Conservation (phyloP, 352 stramenopile species). For the Elongisporangium prolatum region DNA sequence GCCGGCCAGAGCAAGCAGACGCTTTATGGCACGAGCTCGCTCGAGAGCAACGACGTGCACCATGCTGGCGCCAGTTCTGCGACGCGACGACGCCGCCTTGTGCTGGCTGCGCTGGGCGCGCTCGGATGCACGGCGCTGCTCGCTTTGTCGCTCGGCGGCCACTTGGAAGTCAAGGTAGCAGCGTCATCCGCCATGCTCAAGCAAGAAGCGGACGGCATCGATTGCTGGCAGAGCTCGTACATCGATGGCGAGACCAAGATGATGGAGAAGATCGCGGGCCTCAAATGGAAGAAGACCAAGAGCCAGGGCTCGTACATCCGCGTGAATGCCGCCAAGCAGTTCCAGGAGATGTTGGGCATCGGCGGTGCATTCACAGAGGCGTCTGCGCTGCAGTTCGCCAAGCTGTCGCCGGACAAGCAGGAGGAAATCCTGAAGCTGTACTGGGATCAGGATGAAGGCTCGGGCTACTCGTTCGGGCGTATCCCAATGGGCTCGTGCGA, state of each 20-base stretch:
- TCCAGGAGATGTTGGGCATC: slow-evolving; percentile 87
- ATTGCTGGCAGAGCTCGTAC: slow-evolving; percentile 69
- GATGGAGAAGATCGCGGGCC: slow-evolving; percentile 44
- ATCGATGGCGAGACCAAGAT: slow-evolving; percentile 50
- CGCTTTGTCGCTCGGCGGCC: slow-evolving; percentile 8
- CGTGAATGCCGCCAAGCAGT: slow-evolving; percentile 47
- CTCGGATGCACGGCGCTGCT: slow-evolving; percentile 20
- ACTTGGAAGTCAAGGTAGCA: background rate
- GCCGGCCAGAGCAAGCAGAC: slow-evolving; percentile 7
- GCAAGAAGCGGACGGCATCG: slow-evolving; percentile 12
- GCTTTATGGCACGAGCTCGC: slow-evolving; percentile 22
- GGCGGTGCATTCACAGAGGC: slow-evolving; percentile 92
- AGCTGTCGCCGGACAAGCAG: slow-evolving; percentile 71
- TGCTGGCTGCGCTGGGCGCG: slow-evolving; percentile 19
- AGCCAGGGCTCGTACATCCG: slow-evolving; percentile 31
- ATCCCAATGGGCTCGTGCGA: slow-evolving; percentile 91
- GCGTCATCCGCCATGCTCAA: background rate
- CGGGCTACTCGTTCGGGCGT: slow-evolving; percentile 84
- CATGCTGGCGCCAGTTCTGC: slow-evolving; percentile 1
- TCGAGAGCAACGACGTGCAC: slow-evolving; percentile 13
- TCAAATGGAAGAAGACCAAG: slow-evolving; percentile 34
- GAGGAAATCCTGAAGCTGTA: slow-evolving; percentile 85
- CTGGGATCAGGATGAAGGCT: slow-evolving; percentile 77
- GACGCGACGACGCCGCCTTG: slow-evolving; percentile 17
- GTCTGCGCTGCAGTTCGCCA: slow-evolving; percentile 83